Evolutionary conservation across 768 basidiomycete species (phyloP), one percentile per base, ranked within the genome.

Genomic region (Lanmaoa pseudosensibilis): DNA sequence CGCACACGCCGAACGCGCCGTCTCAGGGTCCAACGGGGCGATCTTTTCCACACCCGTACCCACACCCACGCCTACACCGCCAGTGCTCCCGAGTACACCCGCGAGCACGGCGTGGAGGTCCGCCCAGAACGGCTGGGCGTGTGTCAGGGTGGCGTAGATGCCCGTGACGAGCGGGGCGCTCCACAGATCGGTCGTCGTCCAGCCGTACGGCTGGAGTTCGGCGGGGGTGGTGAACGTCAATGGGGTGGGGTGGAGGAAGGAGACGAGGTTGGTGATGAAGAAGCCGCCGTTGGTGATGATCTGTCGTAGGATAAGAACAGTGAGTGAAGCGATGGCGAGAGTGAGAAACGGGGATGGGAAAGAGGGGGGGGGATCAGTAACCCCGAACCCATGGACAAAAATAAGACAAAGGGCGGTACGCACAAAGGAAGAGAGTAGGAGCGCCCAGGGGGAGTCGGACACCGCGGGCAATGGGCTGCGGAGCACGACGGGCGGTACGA

Each of bases 111-210:
- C 57, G 60, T 88, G 85, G 39, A 79, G 52, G 30, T 87, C 83
- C 1, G 80, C 82, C 87, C 86, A 94, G 70, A 89, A 88, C 0
- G 92, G 89, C 68, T 95, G 92, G 2, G 90, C 86, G 59, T 94
- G 91, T 10, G 92, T 94, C 50, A 94, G 79, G 55, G 86, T 81
- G 51, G 93, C 86, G 67, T 91, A 94, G 11, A 94, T 67, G 1
- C 78, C 88, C 12, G 92, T 92, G 63, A 86, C 74, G 61, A 86
- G 73, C 8, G 92, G 86, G 10, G 94, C 92, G 70, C 83, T 83
- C 93, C 94, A 96, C 32, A 94, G 70, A 67, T 96, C 94, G 0
- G 84, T 81, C 23, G 85, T 83, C 41, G 85, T 88, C 94, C 94
- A 96, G 13, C 94, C 94, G 55, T 87, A 88, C 0, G 90, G 81